Conservation (phyloP, 1,284 basidiomycete genomes). For the Thelephora terrestris region DNA sequence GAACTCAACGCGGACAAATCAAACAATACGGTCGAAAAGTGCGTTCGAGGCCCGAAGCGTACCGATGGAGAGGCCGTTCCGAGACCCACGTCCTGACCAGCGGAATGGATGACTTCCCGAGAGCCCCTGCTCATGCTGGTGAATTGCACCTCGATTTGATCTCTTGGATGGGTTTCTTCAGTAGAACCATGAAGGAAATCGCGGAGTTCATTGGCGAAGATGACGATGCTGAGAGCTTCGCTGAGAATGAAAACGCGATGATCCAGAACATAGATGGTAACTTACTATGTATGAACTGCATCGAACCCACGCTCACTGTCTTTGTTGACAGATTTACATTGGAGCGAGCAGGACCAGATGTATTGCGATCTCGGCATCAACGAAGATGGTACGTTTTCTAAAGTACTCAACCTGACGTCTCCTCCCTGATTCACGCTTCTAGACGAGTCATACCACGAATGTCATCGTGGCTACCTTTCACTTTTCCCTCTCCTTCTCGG, state of each 20-base stretch:
- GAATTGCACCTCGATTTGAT: conserved; percentile 90
- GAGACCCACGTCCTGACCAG: conserved; percentile 83
- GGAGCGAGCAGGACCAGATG: conserved; percentile 83
- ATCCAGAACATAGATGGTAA: conserved; percentile 80
- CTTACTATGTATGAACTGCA: conserved; percentile 7
- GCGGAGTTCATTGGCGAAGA: conserved; percentile 73
- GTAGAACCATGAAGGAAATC: conserved; percentile 81
- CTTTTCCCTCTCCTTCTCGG: conserved; percentile 86
- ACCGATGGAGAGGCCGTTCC: conserved; percentile 90
- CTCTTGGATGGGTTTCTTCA: conserved; percentile 93
- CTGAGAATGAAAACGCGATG: conserved; percentile 70
- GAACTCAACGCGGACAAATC: conserved; percentile 87
- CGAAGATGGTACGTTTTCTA: conserved; percentile 55
- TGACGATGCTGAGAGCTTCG: conserved; percentile 72
- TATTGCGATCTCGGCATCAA: conserved; percentile 87
- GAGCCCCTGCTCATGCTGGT: conserved; percentile 79
- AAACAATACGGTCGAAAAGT: conserved; percentile 80
- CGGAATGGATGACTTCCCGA: conserved; percentile 93
- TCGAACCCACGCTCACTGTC: conserved; percentile 5
- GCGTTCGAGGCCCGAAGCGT: conserved; percentile 79
- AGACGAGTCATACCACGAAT: conserved; percentile 89
- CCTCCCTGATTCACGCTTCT: conserved; percentile 3
- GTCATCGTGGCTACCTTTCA: conserved; percentile 87
- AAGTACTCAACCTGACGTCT: not conserved
- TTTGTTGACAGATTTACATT: conserved; percentile 67